phyloP scores from a whole-genome alignment of 768 basidiomycete genomes.

The Suillus bovinus region DNA sequence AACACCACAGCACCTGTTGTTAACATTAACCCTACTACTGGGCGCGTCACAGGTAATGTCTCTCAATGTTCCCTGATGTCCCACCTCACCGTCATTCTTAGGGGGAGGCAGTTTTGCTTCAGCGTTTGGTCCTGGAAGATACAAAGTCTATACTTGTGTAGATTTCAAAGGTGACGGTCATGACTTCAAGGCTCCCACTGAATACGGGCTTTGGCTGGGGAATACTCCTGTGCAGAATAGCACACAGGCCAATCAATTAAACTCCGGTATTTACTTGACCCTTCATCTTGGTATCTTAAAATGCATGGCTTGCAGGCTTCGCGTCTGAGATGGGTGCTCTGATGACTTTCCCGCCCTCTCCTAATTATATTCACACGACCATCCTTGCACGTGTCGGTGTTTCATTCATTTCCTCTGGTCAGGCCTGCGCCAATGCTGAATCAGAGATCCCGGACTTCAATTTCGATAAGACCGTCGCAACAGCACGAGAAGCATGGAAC shows the following conservation, averaged over 20 bases:
- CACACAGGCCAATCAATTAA: constrained; percentile 48
- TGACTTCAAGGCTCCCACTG: constrained; percentile 44
- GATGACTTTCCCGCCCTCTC: constrained; percentile 49
- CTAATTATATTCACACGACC: constrained; percentile 36
- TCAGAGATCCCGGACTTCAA: constrained; percentile 60
- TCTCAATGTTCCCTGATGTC: not conserved
- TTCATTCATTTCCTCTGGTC: constrained; percentile 58
- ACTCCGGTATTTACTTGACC: constrained; percentile 38
- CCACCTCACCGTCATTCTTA: not conserved
- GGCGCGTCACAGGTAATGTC: constrained; percentile 45
- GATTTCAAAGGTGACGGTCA: constrained; percentile 59
- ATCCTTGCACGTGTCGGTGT: constrained; percentile 66
- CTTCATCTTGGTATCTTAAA: not conserved
- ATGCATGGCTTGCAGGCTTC: constrained; percentile 37
- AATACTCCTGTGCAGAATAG: constrained; percentile 49
- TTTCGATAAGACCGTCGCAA: constrained; percentile 48
- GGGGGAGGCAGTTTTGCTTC: constrained; percentile 47
- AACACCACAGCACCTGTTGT: constrained; percentile 51
- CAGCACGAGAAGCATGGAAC: constrained; percentile 53
- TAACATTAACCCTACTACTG: constrained; percentile 48
- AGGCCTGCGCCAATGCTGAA: constrained; percentile 62
- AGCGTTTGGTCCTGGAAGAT: constrained; percentile 61
- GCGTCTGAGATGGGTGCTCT: constrained; percentile 53
- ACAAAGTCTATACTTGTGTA: constrained; percentile 58
- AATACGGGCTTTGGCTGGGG: constrained; percentile 56